These are phyloP conservation scores for Ceratocystiopsis brevicomis DNA, from an alignment of 2,329 filamentous ascomycete genomes.

Conservation along the genomic window DNA sequence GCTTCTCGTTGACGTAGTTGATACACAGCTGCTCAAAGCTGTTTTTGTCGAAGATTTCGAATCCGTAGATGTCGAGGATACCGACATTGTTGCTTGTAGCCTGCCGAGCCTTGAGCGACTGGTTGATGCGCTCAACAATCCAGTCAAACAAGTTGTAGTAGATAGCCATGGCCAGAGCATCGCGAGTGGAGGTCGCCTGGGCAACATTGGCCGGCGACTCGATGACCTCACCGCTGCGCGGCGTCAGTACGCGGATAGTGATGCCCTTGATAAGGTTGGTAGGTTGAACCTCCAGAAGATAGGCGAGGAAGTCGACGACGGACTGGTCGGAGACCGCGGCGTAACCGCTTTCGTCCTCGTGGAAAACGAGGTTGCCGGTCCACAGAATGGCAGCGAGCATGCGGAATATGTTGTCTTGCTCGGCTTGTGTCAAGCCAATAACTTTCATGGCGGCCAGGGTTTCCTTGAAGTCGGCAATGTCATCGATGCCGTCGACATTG, in stretches of 20 bases:
- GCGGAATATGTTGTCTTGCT: conserved; percentile 93
- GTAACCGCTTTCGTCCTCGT: conserved; percentile 76
- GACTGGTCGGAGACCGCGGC: conserved; percentile 74
- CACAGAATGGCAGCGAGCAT: conserved; percentile 84
- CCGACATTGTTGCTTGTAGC: conserved; percentile 69
- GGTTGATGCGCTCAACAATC: conserved; percentile 87
- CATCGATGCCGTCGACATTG: conserved; percentile 86
- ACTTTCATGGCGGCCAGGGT: conserved; percentile 88
- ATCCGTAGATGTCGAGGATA: conserved; percentile 96
- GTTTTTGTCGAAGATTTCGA: conserved; percentile 98
- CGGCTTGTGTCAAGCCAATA: conserved; percentile 70
- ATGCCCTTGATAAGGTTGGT: conserved; percentile 69
- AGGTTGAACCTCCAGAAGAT: conserved; percentile 74
- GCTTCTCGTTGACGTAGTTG: conserved; percentile 98
- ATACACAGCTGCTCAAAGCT: conserved; percentile 98
- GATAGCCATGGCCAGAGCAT: conserved; percentile 85
- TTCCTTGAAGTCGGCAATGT: conserved; percentile 71
- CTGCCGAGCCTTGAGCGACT: conserved; percentile 63
- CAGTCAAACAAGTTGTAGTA: conserved; percentile 97
- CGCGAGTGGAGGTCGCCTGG: conserved; percentile 71
- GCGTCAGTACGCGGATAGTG: conserved; percentile 68
- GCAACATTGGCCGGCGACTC: conserved; percentile 68
- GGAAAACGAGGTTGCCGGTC: conserved; percentile 86
- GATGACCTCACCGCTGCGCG: conserved; percentile 45
- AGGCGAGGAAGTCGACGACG: conserved; percentile 85